A percentile compares a stretch with the other conserved stretches of the same genome.
Evolutionary conservation across 441 rosid species (phyloP).

Genomic region (Populus hybrid): DNA sequence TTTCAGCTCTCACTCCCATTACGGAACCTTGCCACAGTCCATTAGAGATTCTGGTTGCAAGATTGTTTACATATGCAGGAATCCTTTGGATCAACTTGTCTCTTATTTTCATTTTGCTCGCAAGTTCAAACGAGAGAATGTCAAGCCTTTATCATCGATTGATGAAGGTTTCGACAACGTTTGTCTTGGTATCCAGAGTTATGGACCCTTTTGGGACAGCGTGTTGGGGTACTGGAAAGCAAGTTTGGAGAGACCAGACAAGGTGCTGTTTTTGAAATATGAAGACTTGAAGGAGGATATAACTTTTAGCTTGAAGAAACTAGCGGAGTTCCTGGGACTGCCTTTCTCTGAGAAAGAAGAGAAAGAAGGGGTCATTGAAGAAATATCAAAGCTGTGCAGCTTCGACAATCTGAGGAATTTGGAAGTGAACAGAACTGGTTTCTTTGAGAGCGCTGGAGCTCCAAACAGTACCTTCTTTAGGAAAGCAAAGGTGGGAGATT

Average conservation of each 20-base stretch:
- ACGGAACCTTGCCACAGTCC: neutral
- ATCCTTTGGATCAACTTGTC: neutral
- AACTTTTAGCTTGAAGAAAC: too few relatives aligned
- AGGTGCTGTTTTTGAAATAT: too few relatives aligned
- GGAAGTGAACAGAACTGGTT: slow-evolving; percentile 28
- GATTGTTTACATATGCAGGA: neutral
- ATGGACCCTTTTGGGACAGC: too few relatives aligned
- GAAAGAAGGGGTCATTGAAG: slow-evolving; percentile 17
- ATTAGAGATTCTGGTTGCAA: neutral
- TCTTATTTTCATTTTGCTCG: neutral
- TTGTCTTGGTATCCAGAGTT: neutral
- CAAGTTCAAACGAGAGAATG: slow-evolving; percentile 8
- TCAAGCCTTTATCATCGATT: neutral
- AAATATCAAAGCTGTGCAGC: slow-evolving; percentile 18
- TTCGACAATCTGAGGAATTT: slow-evolving; percentile 23
- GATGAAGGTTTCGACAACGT: neutral
- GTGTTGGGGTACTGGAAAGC: too few relatives aligned
- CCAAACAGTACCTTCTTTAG: neutral
- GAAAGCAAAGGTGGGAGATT: slow-evolving; percentile 15
- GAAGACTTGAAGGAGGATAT: too few relatives aligned
- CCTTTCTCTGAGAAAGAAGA: slow-evolving; percentile 18
- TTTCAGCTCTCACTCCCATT: neutral
- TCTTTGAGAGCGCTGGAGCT: neutral
- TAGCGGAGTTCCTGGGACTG: too few relatives aligned
- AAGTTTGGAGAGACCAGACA: too few relatives aligned